These are phyloP conservation scores for Teunomyces gatunensis DNA, from an alignment of 805 yeast genomes.

Conservation along the genomic window DNA sequence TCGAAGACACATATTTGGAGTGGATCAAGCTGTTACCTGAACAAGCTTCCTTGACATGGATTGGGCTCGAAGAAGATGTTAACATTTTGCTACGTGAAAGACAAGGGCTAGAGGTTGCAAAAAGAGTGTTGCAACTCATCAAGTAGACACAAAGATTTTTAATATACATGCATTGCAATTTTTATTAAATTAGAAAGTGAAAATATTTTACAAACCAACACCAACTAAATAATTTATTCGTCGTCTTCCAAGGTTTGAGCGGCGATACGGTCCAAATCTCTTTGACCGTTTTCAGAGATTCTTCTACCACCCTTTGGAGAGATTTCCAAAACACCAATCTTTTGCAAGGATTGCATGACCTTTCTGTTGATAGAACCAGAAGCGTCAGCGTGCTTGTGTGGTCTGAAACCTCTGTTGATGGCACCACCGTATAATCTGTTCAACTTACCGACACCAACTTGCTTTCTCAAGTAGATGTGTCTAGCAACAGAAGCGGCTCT, in stretches of 20 bases:
- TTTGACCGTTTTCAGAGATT: constrained; percentile 98
- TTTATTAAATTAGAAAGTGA: constrained; percentile 1
- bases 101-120: constrained; percentile 17
- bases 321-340: constrained; percentile 94
- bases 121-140: constrained; percentile 8
- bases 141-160: not conserved
- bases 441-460: constrained; percentile 98
- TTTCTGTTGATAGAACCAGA: constrained; percentile 99
- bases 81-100: constrained; percentile 30
- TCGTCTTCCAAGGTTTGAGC: constrained; percentile 96
- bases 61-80: constrained; percentile 46
- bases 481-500: constrained; percentile 99
- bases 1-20: constrained; percentile 25
- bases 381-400: constrained; percentile 97
- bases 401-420: constrained; percentile 98
- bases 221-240: constrained; percentile 38
- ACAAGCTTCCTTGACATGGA: constrained; percentile 51
- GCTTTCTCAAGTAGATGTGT: constrained; percentile 99
- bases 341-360: constrained; percentile 96
- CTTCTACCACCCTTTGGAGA: constrained; percentile 99
- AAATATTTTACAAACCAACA: constrained; percentile 10
- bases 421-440: constrained; percentile 99
- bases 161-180: constrained; percentile 5
- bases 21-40: constrained; percentile 60
- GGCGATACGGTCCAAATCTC: constrained; percentile 99